Evolutionary conservation across 2,329 filamentous ascomycete species (phyloP), one percentile per base, ranked within the genome.

Genomic region (Botrytis tulipae): DNA sequence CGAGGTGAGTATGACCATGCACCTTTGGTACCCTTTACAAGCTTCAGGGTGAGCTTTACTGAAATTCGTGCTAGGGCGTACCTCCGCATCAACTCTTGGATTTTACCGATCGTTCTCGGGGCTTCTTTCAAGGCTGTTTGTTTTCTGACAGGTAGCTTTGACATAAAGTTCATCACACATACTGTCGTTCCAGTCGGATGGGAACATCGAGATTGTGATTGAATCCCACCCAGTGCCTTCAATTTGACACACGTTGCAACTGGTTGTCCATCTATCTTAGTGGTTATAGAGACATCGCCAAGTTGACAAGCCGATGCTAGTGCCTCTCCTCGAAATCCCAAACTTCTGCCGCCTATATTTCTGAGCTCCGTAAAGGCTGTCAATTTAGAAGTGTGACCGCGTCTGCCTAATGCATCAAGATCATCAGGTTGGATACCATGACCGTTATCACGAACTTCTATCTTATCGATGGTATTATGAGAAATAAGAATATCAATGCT

Each of bases 271-370:
- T 87, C 83, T 4, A 89, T 88, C 75, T 88, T 87, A 5, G 92
- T 94, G 22, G 86, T 91, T 69, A 94, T 83, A 12, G 82, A 83
- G 61, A 94, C 82, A 5, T 85, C 84, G 54, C 88, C 89, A 73
- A 93, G 80, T 60, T 87, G 85, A 74, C 88, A 90, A 74, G 87
- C 86, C 80, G 89, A 90, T 57, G 92, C 91, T 74, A 95, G 83
- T 25, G 92, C 92, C 79, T 93, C 89, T 32, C 93, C 93, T 51
- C 93, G 88, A 79, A 95, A 95, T 2, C 93, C 93, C n/a, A 95
- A 85, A 46, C 86, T 90, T 61, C 83, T 84, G 1, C 87, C 86
- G 12, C 87, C 89, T 32, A 90, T 82, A 2, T 79, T 80, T 69
- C 83, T 84, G 54, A 94, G 83, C 68, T 94, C 91, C 0, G 88